Percentiles rank a stretch among this genome's conserved stretches.
Conservation (phyloP, 371 early-diverging fungal genomes). For the Aphelidium insulamus region DNA sequence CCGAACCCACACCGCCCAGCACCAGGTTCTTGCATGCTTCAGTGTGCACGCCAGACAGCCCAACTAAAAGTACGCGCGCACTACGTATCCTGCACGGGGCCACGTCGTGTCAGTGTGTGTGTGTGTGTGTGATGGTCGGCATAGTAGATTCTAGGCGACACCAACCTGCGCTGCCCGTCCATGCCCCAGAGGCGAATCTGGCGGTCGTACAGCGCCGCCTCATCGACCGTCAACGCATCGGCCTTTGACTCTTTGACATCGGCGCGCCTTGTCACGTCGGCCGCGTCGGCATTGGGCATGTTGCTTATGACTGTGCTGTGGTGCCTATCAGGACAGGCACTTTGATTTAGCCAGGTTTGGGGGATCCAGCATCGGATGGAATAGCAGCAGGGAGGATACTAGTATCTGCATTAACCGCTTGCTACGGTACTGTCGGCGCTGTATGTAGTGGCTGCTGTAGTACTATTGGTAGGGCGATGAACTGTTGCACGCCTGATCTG, state of each 20-base stretch:
- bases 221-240: constrained; percentile 29
- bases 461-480: too few species aligned
- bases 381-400: too few species aligned
- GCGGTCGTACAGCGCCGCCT: constrained; percentile 75
- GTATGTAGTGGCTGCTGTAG: too few species aligned
- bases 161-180: constrained; percentile 66
- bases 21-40: constrained; percentile 79
- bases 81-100: constrained; percentile 37
- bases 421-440: too few species aligned
- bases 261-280: neutral
- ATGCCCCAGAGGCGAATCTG: constrained; percentile 90
- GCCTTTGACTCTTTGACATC: neutral
- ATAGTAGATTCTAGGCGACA: neutral
- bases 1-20: constrained; percentile 57
- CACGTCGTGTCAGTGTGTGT: constrained; percentile 1
- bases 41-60: constrained; percentile 36
- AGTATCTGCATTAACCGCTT: too few species aligned
- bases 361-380: too few species aligned
- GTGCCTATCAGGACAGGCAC: too few species aligned
- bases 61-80: constrained; percentile 40
- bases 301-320: too few species aligned
- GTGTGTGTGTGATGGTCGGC: neutral
- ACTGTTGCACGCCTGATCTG: too few species aligned
- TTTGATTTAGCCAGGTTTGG: too few species aligned
- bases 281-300: too few species aligned